Conservation (phyloP, 257 asterid species). For the Capsicum chinense region DNA sequence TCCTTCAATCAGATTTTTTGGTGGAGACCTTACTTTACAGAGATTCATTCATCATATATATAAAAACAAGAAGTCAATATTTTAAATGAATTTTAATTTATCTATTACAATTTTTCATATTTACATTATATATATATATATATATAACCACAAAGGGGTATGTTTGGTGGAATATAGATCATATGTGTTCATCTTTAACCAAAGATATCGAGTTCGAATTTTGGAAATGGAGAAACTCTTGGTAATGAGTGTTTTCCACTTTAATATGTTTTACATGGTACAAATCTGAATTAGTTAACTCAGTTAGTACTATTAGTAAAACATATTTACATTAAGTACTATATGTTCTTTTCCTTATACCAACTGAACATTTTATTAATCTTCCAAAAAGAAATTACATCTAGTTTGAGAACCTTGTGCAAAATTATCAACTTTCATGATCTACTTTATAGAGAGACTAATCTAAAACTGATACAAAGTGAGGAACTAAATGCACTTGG, state of each 20-base stretch:
- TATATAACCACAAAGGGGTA: no score
- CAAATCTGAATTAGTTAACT: not conserved
- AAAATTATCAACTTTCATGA: not conserved
- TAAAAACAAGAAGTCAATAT: not conserved
- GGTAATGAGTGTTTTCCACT: not conserved
- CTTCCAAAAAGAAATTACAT: not conserved
- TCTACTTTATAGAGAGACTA: no score
- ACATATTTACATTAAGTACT: no score
- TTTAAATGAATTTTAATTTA: not conserved
- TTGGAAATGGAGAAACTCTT: not conserved
- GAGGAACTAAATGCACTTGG: no score
- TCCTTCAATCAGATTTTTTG: not conserved
- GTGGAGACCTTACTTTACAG: not conserved
- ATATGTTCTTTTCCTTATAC: not conserved
- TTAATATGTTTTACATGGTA: not conserved
- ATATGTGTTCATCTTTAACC: not conserved
- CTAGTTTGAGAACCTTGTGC: not conserved
- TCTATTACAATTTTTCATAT: no score
- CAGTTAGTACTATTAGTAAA: not conserved
- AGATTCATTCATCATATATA: slow-evolving; percentile 4
- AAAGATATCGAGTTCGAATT: not conserved
- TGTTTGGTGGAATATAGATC: not conserved
- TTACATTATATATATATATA: no score
- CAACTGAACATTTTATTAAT: not conserved
- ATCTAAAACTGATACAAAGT: no score